Base-by-base conservation (phyloP, 768 basidiomycete species). In the Gymnopilus junonius region DNA sequence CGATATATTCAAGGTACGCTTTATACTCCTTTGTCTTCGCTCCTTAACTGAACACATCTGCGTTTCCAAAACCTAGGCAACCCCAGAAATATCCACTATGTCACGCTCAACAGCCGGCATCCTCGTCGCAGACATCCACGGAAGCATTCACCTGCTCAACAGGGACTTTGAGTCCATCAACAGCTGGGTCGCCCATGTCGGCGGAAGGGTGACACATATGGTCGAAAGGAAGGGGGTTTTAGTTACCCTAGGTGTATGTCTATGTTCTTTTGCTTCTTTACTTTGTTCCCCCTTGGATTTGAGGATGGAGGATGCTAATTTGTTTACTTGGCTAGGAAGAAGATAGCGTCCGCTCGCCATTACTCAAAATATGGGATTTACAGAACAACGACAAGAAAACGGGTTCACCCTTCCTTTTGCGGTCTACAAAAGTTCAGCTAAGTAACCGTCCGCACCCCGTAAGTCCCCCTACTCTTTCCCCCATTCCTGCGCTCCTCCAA, bases 301-400 rank as follows among this genome's bases (percentile, higher is more conserved):
- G 43, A 3, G 1, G 4, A 21, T 21, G 7, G 17, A 15, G 17
- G n/a, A n/a, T 66, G 55, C 62, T 69, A n/a, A 6, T n/a, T 32
- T 53, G 7, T 39, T 23, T 45, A 3, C 14, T 45, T 25, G 25
- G 23, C 39, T 70, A 94, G 93, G 94, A 95, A 77, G 93, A 96
- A 73, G 86, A 88, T 57, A 69, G 81, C 4, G 78, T 87, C 12
- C 81, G 87, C 12, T 83, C 87, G 29, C 90, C 92, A 0, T 71
- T 93, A 17, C 77, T 95, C 50, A 96, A 95, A 74, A 87, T 97
- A 51, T 98, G 96, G 96, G 92, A 96, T 75, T 75, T 98, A 29
- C 82, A 85, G 43, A 87, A 84, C 62, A 81, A 76, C 31, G 89
- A 93, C 75, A 89, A 86, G 79, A 87, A 85, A 72, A 84, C 83